Base-by-base conservation (phyloP, 176 grass and related monocot genomes). In the Oryza punctata region DNA sequence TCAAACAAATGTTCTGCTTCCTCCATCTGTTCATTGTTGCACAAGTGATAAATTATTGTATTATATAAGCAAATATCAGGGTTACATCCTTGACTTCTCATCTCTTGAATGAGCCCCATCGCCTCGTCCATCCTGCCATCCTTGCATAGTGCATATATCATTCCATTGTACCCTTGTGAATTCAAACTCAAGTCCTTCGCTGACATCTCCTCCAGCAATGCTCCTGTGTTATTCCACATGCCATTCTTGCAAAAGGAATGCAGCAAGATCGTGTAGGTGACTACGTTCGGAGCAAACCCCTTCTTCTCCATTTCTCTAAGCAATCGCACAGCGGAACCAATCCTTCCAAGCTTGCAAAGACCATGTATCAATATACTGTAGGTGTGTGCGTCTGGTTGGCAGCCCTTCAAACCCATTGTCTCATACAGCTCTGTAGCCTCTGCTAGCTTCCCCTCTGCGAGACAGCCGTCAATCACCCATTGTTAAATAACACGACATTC, bases 51-150 rank as follows among this genome's bases (percentile, higher is more conserved):
- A 43, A 98, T 91, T 82, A 98, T 76, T 69, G 93, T 85, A 91
- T 93, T 98, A 63, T 88, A 95, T 1, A 85, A 91, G 88, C 90
- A 93, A 84, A 91, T 85, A 85, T 95, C 96, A 78, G 93, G 92
- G 77, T 88, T 95, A 85, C 81, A 98, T 15, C 89, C 87, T 67
- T 75, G 63, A 78, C n/a, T 86, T 78, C 81, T 93, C 96, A 98
- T 98, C 82, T 93, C 93, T 78, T 93, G 76, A 66, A 90, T 67
- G 69, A 95, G 82, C 41, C 68, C 26, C 69, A 82, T 86, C 6
- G 91, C 92, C n/a, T 91, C 66, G n/a, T 86, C 81, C 65, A 95
- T 40, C 85, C 71, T 85, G 25, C 78, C 76, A 73, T 95, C 91
- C 79, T 93, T 93, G 82, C 96, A 90, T 61, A 93, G 47, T 6